These are phyloP conservation scores for Arachnomyces sp. DNA, from an alignment of 2,329 filamentous ascomycete genomes.

Conservation along the genomic window DNA sequence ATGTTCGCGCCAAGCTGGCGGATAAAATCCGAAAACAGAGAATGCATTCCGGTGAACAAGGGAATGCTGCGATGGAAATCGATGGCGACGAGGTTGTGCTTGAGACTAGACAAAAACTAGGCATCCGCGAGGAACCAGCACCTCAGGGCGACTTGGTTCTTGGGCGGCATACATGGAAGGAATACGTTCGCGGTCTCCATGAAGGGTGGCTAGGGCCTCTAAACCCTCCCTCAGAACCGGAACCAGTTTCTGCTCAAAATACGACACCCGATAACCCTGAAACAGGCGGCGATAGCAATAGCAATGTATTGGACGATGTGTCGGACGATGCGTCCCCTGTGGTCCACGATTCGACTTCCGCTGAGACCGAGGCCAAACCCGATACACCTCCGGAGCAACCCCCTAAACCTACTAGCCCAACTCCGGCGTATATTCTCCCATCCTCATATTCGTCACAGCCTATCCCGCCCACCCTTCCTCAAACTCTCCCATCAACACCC, in stretches of 20 bases:
- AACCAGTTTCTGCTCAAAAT: slow-evolving; percentile 11
- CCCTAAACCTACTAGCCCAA: slow-evolving; percentile 50
- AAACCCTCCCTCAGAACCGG: slow-evolving; percentile 35
- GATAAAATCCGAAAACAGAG: slow-evolving; percentile 69
- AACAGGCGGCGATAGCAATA: slow-evolving; percentile 13
- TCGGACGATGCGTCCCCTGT: slow-evolving; percentile 19
- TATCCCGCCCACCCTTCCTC: slow-evolving; percentile 60
- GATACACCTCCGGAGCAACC: slow-evolving; percentile 44
- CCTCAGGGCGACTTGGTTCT: slow-evolving; percentile 78
- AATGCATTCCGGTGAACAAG: slow-evolving; percentile 53
- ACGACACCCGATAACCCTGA: slow-evolving; percentile 16
- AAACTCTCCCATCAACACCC: slow-evolving; percentile 61
- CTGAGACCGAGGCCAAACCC: slow-evolving; percentile 41
- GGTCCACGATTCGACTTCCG: slow-evolving; percentile 19
- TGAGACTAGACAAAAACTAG: slow-evolving; percentile 55
- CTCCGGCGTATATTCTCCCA: slow-evolving; percentile 65
- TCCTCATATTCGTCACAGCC: slow-evolving; percentile 61
- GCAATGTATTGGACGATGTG: slow-evolving; percentile 20
- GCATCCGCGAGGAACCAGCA: slow-evolving; percentile 64
- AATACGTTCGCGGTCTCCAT: slow-evolving; percentile 86
- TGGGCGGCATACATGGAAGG: slow-evolving; percentile 92
- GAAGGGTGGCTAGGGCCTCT: slow-evolving; percentile 93
- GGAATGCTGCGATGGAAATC: slow-evolving; percentile 31
- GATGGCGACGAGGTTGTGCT: slow-evolving; percentile 54
- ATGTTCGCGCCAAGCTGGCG: slow-evolving; percentile 77